Base-by-base conservation (phyloP, 768 basidiomycete genomes). In the Hygrophoropsis aurantiaca region DNA sequence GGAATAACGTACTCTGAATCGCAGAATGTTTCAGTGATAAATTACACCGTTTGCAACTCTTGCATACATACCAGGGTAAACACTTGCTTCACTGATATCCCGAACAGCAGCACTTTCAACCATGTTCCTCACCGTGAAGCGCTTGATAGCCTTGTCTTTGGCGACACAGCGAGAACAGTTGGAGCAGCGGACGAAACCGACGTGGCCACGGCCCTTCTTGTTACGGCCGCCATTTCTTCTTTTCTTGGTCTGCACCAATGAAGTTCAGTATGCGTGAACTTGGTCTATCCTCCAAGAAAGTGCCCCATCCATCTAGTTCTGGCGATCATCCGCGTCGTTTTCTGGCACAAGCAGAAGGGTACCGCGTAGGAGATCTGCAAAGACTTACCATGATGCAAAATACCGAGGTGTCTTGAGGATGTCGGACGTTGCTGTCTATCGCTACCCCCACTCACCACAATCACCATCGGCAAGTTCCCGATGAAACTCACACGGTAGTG, bases 141-240 rank as follows among this genome's bases (percentile, higher is more conserved):
- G 82, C 79, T 97, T 97, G 87, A 98, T 97, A 57, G 95, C 95
- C 82, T 98, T 98, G 80, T 98, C 95, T 81, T 98, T 98, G 59
- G 79, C 87, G 49, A 97, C 94, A 69, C 91, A 94, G 59, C 97
- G 90, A 65, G 92, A 92, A 83, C 97, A 99, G 85, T 99, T 99
- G 58, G 94, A 94, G 82, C 97, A 99, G 62, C 97, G 89, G 67
- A 99, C 82, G 70, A 90, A 91, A 54, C 72, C 80, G 70, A 93
- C 90, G 73, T 97, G 94, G 70, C 95, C 97, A 65, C 97, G 93
- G 63, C 94, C 93, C 70, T 94, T 91, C 82, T 97, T 97, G 93
- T 97, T 97, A 64, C 97, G 93, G 59, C 95, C 97, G 68, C 87
- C 87, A 81, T 90, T 93, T 90, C 94, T 87, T 91, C 94, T 87